phyloP scores from a whole-genome alignment of 139 green algal genomes.

The Chlorella sp. region DNA sequence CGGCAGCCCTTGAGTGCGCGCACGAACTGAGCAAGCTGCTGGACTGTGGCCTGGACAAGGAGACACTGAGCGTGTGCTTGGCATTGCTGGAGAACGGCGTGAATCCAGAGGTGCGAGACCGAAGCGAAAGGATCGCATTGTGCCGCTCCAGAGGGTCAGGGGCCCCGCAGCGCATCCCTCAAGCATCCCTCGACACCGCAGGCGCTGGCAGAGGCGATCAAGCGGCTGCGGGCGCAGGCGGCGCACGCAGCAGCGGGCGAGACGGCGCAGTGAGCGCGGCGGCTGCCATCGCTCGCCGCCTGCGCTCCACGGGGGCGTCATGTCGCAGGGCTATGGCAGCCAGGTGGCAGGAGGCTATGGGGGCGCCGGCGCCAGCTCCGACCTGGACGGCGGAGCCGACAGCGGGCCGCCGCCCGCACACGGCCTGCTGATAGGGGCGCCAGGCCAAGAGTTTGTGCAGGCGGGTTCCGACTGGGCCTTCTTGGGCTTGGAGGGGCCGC shows the following conservation, averaged over 20 bases:
- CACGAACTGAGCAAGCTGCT: conserved; percentile 36
- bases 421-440: too few species aligned
- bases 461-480: not conserved
- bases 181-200: conserved; percentile 16
- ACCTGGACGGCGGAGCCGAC: too few species aligned
- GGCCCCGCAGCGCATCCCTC: not conserved
- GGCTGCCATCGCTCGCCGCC: too few species aligned
- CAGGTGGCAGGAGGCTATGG: too few species aligned
- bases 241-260: conserved; percentile 15
- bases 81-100: conserved; percentile 74
- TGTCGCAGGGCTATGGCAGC: too few species aligned
- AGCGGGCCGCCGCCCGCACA: too few species aligned
- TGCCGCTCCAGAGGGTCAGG: not conserved
- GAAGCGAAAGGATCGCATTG: not conserved
- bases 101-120: conserved; percentile 67
- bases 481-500: too few species aligned
- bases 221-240: conserved; percentile 65
- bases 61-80: conserved; percentile 72
- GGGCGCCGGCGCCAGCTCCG: too few species aligned
- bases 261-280: not conserved
- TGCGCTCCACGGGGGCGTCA: too few species aligned
- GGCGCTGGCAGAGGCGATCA: conserved; percentile 73
- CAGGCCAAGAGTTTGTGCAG: conserved; percentile 44
- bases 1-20: conserved; percentile 16
- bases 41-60: conserved; percentile 65